phyloP scores from a whole-genome alignment of 495 filamentous ascomycete genomes.

The Annulohypoxylon nitens region DNA sequence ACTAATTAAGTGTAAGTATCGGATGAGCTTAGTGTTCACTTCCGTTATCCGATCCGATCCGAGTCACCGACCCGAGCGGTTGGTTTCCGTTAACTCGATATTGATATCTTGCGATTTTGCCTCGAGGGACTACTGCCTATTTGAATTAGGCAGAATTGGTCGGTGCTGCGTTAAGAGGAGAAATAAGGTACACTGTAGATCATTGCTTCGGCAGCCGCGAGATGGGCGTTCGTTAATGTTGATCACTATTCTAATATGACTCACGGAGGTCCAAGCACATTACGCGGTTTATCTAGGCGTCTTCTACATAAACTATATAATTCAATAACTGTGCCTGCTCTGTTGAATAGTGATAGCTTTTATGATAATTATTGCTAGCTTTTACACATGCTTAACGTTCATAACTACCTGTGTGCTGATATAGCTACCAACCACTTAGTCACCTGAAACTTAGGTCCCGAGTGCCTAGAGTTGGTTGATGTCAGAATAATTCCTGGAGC shows the following conservation, averaged over 20 bases:
- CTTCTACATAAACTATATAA: not conserved
- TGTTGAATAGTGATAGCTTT: not conserved
- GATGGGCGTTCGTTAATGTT: not conserved
- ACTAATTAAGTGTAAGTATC: not conserved
- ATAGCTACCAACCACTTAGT: too few relatives aligned
- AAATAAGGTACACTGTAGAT: slow-evolving; percentile 4
- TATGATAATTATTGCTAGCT: not conserved
- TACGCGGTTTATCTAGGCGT: not conserved
- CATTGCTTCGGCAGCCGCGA: not conserved
- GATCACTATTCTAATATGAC: slow-evolving; percentile 5
- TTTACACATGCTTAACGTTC: not conserved
- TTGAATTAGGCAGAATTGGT: slow-evolving; percentile 1
- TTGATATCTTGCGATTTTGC: not conserved
- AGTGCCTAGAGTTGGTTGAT: not conserved
- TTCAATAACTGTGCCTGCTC: not conserved
- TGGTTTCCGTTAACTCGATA: not conserved
- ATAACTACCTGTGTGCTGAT: not conserved
- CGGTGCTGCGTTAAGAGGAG: not conserved
- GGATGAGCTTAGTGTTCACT: not conserved
- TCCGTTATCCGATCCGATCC: slow-evolving; percentile 4
- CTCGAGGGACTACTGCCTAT: not conserved
- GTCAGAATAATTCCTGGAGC: not conserved
- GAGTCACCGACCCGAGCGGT: not conserved
- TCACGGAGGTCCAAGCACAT: slow-evolving; percentile 1
- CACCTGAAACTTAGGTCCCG: too few relatives aligned